Conservation (phyloP, 352 stramenopile species). For the Globisporangium splendens region DNA sequence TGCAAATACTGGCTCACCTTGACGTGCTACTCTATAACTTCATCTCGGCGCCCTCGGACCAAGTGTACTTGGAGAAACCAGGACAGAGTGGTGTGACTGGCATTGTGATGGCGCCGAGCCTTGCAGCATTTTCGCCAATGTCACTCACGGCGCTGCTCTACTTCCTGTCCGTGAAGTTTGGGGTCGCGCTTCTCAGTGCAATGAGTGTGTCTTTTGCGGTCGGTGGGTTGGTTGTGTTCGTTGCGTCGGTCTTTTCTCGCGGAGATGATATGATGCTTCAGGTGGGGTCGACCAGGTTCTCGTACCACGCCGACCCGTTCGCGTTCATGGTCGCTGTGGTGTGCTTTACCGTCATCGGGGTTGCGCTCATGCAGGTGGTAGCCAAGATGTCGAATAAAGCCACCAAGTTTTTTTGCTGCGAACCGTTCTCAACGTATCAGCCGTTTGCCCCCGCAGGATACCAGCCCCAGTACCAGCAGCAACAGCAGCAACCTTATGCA, state of each 20-base stretch:
- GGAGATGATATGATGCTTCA: conserved; percentile 15
- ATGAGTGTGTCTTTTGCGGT: conserved; percentile 30
- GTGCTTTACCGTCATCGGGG: conserved; percentile 40
- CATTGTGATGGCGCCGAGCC: conserved; percentile 30
- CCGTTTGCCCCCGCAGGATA: too few species aligned
- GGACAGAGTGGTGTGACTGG: not conserved
- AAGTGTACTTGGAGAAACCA: conserved; percentile 10
- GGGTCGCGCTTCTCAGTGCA: conserved; percentile 36
- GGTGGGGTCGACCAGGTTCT: conserved; percentile 17
- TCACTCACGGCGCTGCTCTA: conserved; percentile 70
- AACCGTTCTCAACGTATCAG: conserved; percentile 25
- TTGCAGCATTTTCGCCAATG: conserved; percentile 54
- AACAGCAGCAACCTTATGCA: conserved; percentile 6
- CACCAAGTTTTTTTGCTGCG: conserved; percentile 51
- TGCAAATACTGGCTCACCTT: conserved; percentile 41
- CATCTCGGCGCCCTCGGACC: conserved; percentile 22
- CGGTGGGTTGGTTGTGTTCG: conserved; percentile 21
- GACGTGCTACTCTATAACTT: conserved; percentile 68
- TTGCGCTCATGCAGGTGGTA: conserved; percentile 47
- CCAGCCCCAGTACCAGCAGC: conserved; percentile 1
- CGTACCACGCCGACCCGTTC: conserved; percentile 17
- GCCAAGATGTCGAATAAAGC: conserved; percentile 34
- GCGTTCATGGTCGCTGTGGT: conserved; percentile 23
- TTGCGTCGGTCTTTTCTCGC: conserved; percentile 11
- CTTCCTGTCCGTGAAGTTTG: conserved; percentile 56